Conservation (phyloP, 2,329 filamentous ascomycete species). For the Trichoderma pleuroti region DNA sequence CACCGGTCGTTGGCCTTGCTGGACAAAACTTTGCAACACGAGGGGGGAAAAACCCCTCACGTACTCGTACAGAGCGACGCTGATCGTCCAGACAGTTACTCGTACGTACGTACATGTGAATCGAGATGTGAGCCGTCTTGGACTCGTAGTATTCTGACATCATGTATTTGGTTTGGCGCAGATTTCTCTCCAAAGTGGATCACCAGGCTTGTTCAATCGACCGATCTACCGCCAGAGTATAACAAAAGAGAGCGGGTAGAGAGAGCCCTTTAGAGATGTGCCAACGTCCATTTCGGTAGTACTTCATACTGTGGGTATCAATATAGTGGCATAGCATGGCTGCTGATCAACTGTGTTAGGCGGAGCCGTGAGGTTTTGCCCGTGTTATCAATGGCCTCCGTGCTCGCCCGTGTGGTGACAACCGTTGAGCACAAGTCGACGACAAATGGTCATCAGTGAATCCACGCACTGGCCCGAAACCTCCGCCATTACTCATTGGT, state of each 20-base stretch:
- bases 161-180: not conserved
- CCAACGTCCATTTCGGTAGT: not conserved
- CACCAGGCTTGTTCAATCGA: not conserved
- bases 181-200: not conserved
- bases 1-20: not conserved
- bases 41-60: not conserved
- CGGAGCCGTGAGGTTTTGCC: not conserved
- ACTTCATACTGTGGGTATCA: not conserved
- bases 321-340: not conserved
- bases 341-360: not conserved
- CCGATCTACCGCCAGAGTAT: not conserved
- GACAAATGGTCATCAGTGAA: not conserved
- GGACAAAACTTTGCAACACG: not conserved
- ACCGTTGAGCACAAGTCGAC: not conserved
- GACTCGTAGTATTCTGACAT: conserved; percentile 8
- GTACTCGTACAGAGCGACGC: not conserved
- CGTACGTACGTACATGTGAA: not conserved
- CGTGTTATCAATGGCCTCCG: not conserved
- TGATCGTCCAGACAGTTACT: not conserved
- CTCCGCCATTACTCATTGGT: not conserved
- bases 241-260: not conserved
- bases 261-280: not conserved
- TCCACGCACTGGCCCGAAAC: not conserved
- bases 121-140: not conserved
- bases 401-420: not conserved